Evolutionary conservation across 1,139 yeast genomes (phyloP).

Genomic region (Zhuliangozyma blackwelliae): DNA sequence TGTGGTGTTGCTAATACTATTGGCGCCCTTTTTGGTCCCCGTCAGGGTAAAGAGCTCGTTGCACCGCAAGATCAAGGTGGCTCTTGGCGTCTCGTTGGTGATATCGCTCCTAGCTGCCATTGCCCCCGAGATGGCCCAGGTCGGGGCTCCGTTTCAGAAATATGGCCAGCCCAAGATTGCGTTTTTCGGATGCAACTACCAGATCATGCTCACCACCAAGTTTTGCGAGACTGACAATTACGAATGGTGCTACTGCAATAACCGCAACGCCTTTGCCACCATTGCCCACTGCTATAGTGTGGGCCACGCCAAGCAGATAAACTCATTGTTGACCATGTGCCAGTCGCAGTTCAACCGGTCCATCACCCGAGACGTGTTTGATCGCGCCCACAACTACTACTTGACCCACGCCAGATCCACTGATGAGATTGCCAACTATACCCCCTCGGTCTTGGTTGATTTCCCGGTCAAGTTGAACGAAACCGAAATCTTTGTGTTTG

Average conservation of each 20-base stretch:
- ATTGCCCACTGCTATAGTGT: conserved; percentile 35
- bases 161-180: conserved; percentile 30
- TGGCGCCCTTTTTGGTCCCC: conserved; percentile 19
- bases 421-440: conserved; percentile 15
- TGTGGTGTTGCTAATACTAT: conserved; percentile 13
- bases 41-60: conserved; percentile 10
- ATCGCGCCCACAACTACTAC: conserved; percentile 36
- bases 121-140: conserved; percentile 28
- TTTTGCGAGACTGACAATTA: conserved; percentile 19
- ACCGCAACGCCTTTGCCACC: conserved; percentile 36
- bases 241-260: conserved; percentile 25
- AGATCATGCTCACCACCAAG: conserved; percentile 17
- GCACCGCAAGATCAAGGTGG: conserved; percentile 11
- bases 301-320: conserved; percentile 21
- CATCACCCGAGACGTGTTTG: conserved; percentile 26
- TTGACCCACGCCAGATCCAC: conserved; percentile 26
- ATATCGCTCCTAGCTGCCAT: conserved; percentile 19
- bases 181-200: conserved; percentile 27
- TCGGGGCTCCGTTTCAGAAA: conserved; percentile 34
- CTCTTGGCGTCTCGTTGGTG: conserved; percentile 15
- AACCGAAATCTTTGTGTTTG: conserved; percentile 13
- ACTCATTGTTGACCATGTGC: conserved; percentile 26
- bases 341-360: conserved; percentile 18
- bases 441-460: conserved; percentile 17
- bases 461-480: conserved; percentile 27